phyloP scores from a whole-genome alignment of 2,329 filamentous ascomycete genomes.

The Cryphonectria naterciae region DNA sequence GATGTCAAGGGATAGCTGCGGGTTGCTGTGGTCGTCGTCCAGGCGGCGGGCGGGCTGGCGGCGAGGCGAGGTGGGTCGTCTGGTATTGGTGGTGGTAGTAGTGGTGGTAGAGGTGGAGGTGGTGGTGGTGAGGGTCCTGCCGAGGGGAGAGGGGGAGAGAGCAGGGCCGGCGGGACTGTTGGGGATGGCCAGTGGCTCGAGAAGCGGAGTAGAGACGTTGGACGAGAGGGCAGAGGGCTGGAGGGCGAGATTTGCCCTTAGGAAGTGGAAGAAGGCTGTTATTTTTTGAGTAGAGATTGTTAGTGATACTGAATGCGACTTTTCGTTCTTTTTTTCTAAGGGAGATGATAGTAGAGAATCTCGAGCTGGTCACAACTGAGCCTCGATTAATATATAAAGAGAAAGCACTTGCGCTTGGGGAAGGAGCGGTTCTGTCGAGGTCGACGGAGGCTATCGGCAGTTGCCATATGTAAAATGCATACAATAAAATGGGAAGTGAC shows the following conservation, averaged over 20 bases:
- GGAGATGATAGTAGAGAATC: not conserved
- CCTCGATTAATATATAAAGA: not conserved
- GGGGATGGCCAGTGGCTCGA: slow-evolving; percentile 48
- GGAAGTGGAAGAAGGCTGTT: slow-evolving; percentile 80
- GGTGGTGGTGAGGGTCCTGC: slow-evolving; percentile 28
- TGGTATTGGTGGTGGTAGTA: slow-evolving; percentile 34
- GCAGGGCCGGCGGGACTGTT: slow-evolving; percentile 38
- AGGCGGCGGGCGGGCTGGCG: slow-evolving; percentile 35
- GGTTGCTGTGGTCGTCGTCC: slow-evolving; percentile 52
- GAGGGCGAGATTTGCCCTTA: slow-evolving; percentile 79
- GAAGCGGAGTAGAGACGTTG: slow-evolving; percentile 66
- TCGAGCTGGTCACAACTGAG: not conserved
- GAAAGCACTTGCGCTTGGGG: not conserved
- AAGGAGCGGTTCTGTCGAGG: not conserved
- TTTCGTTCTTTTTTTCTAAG: too few relatives aligned
- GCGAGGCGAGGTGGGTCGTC: slow-evolving; percentile 36
- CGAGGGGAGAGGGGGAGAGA: slow-evolving; percentile 44
- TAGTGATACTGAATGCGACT: slow-evolving; percentile 18
- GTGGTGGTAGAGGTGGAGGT: not conserved
- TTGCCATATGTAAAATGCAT: not conserved
- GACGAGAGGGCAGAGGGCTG: slow-evolving; percentile 64
- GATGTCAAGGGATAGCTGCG: slow-evolving; percentile 65
- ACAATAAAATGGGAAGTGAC: too few relatives aligned
- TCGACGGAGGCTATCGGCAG: not conserved
- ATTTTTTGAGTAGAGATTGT: slow-evolving; percentile 41